Evolutionary conservation across 2,329 filamentous ascomycete species (phyloP).

Genomic region (Blumeriella jaapii): DNA sequence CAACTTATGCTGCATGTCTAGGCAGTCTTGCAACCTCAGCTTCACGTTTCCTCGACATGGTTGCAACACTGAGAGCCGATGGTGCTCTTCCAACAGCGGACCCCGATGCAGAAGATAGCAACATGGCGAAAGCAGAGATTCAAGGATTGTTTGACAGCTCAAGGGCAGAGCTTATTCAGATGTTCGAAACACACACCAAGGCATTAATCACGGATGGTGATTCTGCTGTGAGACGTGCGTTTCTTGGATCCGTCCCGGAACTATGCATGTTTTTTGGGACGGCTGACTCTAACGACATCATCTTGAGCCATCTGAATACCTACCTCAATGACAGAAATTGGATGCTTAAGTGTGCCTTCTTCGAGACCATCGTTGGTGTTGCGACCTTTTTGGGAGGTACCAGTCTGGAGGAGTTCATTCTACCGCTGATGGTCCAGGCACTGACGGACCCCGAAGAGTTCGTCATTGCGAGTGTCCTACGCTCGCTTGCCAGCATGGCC

Average conservation of each 20-base stretch:
- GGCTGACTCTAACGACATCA: conserved; percentile 86
- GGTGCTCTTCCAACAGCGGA: conserved; percentile 68
- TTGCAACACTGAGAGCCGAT: conserved; percentile 75
- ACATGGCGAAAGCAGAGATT: conserved; percentile 56
- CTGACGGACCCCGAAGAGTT: conserved; percentile 88
- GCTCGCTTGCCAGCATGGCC: conserved; percentile 80
- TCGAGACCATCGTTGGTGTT: conserved; percentile 88
- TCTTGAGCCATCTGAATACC: conserved; percentile 90
- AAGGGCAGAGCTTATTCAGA: conserved; percentile 67
- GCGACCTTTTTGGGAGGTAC: conserved; percentile 81
- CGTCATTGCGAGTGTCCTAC: conserved; percentile 81
- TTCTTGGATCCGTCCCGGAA: conserved; percentile 81
- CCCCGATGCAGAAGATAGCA: conserved; percentile 65
- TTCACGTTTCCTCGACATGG: conserved; percentile 76
- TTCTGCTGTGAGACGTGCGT: conserved; percentile 76
- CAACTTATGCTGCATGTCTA: conserved; percentile 86
- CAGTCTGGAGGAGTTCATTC: conserved; percentile 85
- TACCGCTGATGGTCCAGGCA: conserved; percentile 92
- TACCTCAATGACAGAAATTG: conserved; percentile 95
- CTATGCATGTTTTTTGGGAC: conserved; percentile 93
- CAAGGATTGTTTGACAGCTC: conserved; percentile 81
- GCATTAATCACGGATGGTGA: conserved; percentile 79
- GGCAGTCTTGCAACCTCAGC: conserved; percentile 82
- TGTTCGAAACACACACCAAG: conserved; percentile 84
- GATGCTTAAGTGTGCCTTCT: conserved; percentile 93